Conservation (phyloP, 2,329 filamentous ascomycete species). For the Cercospora sp. region DNA sequence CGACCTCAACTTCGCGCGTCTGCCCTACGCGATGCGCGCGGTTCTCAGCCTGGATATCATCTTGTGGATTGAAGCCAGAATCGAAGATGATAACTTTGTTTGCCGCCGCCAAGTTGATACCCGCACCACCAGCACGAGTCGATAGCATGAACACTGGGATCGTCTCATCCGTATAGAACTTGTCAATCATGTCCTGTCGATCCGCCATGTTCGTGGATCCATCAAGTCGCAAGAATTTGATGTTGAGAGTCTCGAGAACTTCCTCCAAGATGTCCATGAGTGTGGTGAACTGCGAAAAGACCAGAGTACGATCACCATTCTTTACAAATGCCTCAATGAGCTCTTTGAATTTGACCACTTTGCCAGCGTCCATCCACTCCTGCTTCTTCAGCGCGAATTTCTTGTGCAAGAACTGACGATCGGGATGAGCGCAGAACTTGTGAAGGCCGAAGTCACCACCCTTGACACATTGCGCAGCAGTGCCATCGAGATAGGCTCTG, state of each 20-base stretch:
- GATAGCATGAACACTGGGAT: conserved; percentile 92
- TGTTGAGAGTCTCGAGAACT: conserved; percentile 70
- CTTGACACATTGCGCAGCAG: conserved; percentile 65
- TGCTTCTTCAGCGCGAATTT: conserved; percentile 60
- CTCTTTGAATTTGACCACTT: conserved; percentile 77
- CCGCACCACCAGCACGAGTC: conserved; percentile 92
- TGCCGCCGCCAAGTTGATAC: conserved; percentile 91
- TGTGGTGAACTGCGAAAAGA: conserved; percentile 92
- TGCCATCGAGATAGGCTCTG: conserved; percentile 68
- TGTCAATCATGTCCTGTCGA: conserved; percentile 83
- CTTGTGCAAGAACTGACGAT: conserved; percentile 52
- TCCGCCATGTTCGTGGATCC: conserved; percentile 79
- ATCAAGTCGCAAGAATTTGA: conserved; percentile 82
- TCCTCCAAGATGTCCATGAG: conserved; percentile 88
- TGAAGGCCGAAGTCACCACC: conserved; percentile 74
- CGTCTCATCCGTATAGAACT: conserved; percentile 71
- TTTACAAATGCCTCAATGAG: conserved; percentile 71
- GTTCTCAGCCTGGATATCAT: conserved; percentile 98
- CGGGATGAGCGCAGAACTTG: conserved; percentile 53
- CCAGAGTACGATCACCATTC: conserved; percentile 81
- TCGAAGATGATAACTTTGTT: conserved; percentile 99
- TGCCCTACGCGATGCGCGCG: conserved; percentile 93
- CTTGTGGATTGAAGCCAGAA: conserved; percentile 94
- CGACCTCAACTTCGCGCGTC: conserved; percentile 84
- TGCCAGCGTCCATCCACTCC: conserved; percentile 71